These are phyloP conservation scores for Actinidia arguta DNA, from an alignment of 179 eudicot species.

Conservation along the genomic window DNA sequence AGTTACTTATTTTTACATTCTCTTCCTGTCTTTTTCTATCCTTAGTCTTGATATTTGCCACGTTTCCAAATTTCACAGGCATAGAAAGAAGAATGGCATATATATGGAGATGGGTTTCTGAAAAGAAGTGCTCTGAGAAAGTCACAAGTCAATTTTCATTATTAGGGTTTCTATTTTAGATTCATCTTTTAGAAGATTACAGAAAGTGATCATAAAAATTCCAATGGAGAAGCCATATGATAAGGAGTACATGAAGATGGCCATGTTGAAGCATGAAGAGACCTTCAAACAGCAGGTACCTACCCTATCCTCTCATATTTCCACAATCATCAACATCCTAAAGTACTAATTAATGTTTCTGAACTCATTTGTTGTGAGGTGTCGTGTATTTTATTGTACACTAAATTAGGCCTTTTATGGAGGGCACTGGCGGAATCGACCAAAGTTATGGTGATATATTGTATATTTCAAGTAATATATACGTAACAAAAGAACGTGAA, in stretches of 20 bases:
- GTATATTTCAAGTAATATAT: not conserved
- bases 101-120: not conserved
- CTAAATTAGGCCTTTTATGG: too few relatives aligned
- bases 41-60: not conserved
- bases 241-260: slow-evolving; percentile 83
- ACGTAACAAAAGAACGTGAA: too few relatives aligned
- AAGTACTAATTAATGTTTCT: not conserved
- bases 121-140: not conserved
- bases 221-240: slow-evolving; percentile 56
- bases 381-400: too few relatives aligned
- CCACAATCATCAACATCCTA: not conserved
- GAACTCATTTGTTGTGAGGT: too few relatives aligned
- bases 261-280: slow-evolving; percentile 95
- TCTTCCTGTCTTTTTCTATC: too few relatives aligned
- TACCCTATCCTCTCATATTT: not conserved
- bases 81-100: not conserved
- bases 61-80: not conserved
- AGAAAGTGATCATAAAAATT: not conserved
- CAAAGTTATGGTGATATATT: not conserved
- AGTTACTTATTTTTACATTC: too few relatives aligned
- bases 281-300: slow-evolving; percentile 88
- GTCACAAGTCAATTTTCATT: not conserved
- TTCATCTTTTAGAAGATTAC: not conserved
- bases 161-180: not conserved
- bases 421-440: too few relatives aligned